Evolutionary conservation across 2,329 filamentous ascomycete genomes (phyloP).

Genomic region (Emergomyces orientalis): DNA sequence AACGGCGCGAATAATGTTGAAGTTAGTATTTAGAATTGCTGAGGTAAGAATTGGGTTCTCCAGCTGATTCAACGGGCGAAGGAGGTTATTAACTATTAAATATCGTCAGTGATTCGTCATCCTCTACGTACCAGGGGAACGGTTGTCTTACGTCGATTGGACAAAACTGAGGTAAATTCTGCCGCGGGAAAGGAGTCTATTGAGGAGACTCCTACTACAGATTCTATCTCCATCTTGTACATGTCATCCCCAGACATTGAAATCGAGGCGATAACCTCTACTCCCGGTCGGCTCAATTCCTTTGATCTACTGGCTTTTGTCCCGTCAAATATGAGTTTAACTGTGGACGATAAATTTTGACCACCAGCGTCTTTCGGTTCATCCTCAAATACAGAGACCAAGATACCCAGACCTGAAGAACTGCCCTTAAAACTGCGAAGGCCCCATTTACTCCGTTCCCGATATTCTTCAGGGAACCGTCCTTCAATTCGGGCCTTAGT

Average conservation of each 20-base stretch:
- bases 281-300: conserved; percentile 26
- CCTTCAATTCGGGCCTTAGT: conserved; percentile 78
- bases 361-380: conserved; percentile 37
- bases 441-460: conserved; percentile 72
- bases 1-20: conserved; percentile 64
- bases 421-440: conserved; percentile 59
- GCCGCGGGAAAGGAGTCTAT: conserved; percentile 63
- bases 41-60: conserved; percentile 42
- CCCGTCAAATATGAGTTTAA: conserved; percentile 31
- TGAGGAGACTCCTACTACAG: conserved; percentile 60
- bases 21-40: conserved; percentile 66
- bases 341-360: conserved; percentile 39
- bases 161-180: conserved; percentile 65
- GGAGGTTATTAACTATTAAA: conserved; percentile 56
- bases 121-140: neutral
- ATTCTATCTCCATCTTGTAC: conserved; percentile 50
- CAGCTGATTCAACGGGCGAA: conserved; percentile 60
- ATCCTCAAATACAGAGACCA: conserved; percentile 39
- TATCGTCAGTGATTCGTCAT: neutral
- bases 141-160: conserved; percentile 58
- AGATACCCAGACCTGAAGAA: conserved; percentile 45
- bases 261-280: conserved; percentile 53
- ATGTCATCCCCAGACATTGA: conserved; percentile 57
- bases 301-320: conserved; percentile 22
- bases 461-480: conserved; percentile 71